Conservation (phyloP, 2,329 filamentous ascomycete genomes). For the Fusarium dlaminii region DNA sequence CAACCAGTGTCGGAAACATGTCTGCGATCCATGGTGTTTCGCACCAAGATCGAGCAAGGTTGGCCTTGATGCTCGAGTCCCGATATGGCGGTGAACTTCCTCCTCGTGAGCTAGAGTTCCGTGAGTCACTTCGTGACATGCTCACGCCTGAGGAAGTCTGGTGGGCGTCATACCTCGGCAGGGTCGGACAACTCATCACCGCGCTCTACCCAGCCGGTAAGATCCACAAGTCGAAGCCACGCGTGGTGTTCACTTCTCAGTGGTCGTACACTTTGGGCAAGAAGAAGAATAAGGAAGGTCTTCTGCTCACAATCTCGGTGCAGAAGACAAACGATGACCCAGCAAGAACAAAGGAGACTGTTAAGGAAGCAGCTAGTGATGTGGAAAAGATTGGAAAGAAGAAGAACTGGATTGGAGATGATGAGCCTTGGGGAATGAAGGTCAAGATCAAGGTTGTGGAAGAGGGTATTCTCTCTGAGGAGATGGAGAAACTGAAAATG, state of each 20-base stretch:
- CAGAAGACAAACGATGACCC: conserved; percentile 50
- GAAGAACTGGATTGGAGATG: conserved; percentile 60
- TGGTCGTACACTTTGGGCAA: conserved; percentile 55
- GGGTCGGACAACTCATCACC: conserved; percentile 66
- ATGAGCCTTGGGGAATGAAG: conserved; percentile 51
- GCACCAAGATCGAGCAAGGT: conserved; percentile 67
- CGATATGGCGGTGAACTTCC: conserved; percentile 71
- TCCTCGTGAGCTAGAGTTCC: conserved; percentile 65
- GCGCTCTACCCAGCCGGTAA: conserved; percentile 69
- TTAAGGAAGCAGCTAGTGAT: conserved; percentile 51
- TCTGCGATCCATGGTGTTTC: conserved; percentile 69
- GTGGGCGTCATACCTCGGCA: conserved; percentile 73
- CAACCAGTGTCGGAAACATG: conserved; percentile 70
- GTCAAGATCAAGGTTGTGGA: conserved; percentile 48
- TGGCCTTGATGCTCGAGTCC: conserved; percentile 71
- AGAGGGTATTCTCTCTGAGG: conserved; percentile 43
- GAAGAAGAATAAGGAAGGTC: conserved; percentile 49
- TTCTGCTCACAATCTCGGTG: conserved; percentile 57
- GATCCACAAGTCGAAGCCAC: conserved; percentile 50
- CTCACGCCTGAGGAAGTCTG: conserved; percentile 65
- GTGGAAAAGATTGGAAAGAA: conserved; percentile 67
- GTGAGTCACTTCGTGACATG: conserved; percentile 61
- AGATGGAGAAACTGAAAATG: neutral
- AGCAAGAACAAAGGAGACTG: conserved; percentile 52
- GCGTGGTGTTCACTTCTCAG: conserved; percentile 51